Evolutionary conservation across 1,139 yeast genomes (phyloP).

Genomic region (Pneumocystis murina): DNA sequence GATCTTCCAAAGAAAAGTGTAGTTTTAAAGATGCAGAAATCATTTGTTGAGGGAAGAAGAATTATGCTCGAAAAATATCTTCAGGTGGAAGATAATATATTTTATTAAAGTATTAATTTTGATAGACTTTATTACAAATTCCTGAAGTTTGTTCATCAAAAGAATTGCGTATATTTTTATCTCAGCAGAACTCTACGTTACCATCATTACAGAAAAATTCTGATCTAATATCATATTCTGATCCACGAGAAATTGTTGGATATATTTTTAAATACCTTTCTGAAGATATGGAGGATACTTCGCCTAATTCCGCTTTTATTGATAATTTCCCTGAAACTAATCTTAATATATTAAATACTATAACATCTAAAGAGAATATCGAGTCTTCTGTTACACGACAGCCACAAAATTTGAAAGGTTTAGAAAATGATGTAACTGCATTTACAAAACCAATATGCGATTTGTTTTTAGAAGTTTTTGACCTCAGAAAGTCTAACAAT

Average conservation of each 20-base stretch:
- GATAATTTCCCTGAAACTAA: background rate
- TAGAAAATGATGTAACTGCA: slow-evolving; percentile 23
- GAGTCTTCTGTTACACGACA: background rate
- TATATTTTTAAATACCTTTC: background rate
- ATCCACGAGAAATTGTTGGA: background rate
- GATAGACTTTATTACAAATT: slow-evolving; percentile 26
- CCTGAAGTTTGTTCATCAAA: slow-evolving; percentile 61
- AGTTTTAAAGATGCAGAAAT: slow-evolving; percentile 49
- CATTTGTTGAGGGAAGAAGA: slow-evolving; percentile 52
- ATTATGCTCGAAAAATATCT: slow-evolving; percentile 48
- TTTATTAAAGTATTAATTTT: slow-evolving; percentile 22
- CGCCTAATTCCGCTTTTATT: background rate
- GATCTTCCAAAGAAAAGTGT: slow-evolving; percentile 52
- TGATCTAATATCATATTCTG: background rate
- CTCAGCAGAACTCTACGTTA: slow-evolving; percentile 42
- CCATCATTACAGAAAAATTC: slow-evolving; percentile 1
- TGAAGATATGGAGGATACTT: background rate
- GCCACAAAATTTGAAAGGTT: slow-evolving; percentile 12
- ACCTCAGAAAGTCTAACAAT: slow-evolving; percentile 43
- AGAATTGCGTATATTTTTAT: slow-evolving; percentile 59
- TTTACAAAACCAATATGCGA: slow-evolving; percentile 79
- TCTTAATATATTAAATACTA: slow-evolving; percentile 1
- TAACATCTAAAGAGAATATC: background rate
- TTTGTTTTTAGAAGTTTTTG: slow-evolving; percentile 52
- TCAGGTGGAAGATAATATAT: slow-evolving; percentile 21